These are phyloP conservation scores for Diplocarpon mali DNA, from an alignment of 2,329 filamentous ascomycete species.

Conservation along the genomic window DNA sequence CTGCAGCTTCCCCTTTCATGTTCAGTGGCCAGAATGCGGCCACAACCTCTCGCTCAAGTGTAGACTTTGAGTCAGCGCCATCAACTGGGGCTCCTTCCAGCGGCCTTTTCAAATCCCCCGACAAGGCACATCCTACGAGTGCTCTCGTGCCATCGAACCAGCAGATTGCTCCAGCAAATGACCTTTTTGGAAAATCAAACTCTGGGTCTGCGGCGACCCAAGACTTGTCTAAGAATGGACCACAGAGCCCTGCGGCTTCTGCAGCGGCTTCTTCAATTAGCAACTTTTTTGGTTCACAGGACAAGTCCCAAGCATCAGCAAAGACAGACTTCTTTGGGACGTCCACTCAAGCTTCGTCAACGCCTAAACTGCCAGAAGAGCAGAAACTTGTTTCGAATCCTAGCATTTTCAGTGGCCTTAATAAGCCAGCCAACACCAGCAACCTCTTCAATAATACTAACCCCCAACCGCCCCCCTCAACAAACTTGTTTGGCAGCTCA, in stretches of 20 bases:
- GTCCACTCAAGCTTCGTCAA: conserved; percentile 1
- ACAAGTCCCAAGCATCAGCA: background rate
- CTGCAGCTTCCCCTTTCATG: conserved; percentile 7
- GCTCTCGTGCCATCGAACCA: conserved; percentile 1
- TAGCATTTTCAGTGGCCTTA: conserved; percentile 1
- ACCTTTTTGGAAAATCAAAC: conserved; percentile 8
- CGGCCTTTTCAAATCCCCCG: background rate
- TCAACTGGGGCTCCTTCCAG: background rate
- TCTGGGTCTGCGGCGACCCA: background rate
- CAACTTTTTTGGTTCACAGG: conserved; percentile 7
- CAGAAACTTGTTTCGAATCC: conserved; percentile 1
- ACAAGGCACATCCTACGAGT: conserved; percentile 1
- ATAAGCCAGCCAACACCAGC: conserved; percentile 1
- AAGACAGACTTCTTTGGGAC: conserved; percentile 7
- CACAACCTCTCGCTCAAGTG: conserved; percentile 3
- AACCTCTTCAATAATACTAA: conserved; percentile 1
- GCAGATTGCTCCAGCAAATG: conserved; percentile 1
- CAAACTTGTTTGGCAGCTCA: conserved; percentile 4
- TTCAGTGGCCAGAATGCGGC: conserved; percentile 7
- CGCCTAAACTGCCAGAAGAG: conserved; percentile 2
- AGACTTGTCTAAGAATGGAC: background rate
- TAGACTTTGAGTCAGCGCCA: conserved; percentile 1
- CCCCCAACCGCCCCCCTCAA: background rate
- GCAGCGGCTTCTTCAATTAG: background rate
- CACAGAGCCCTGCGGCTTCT: background rate